Evolutionary conservation across 2,329 filamentous ascomycete genomes (phyloP), one percentile per base, ranked within the genome.

Genomic region (Aspergillus unguis): DNA sequence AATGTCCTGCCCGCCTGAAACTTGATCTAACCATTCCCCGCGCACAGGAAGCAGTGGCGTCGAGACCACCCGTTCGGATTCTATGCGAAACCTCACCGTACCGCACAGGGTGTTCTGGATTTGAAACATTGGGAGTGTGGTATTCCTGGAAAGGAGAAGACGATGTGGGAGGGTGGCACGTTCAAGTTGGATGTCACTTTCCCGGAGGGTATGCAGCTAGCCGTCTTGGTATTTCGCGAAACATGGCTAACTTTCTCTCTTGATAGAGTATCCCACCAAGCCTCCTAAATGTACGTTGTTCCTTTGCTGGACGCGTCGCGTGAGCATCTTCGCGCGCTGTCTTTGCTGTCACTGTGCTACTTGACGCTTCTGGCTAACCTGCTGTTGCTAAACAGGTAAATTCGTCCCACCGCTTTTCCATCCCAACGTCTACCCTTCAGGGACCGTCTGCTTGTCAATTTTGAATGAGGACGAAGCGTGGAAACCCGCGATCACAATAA

Each of bases 401-500:
- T 99, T 99, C 68, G 84, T 87, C 0, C 94, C 94, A 9, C 92
- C 94, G 25, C 84, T 99, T 37, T 99, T 99, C 77, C 94, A 99
- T 68, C 94, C 94, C 0, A 99, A 99, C 71, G 94, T 99, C 62
- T 99, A 99, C 71, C 94, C 94, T 0, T 97, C 92, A 0, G 95
- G 94, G 61, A 99, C 94, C 44, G 94, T 99, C 57, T 99, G 94
- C 69, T 82, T 99, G 25, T 96, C 90, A 28, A 99, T 99, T 61
- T 77, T 99, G 60, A 99, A 97, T 75, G 95, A 99, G 72, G 94
- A 99, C 65, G 94, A 99, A 71, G 92, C 89, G 5, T 99, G 95
- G 94, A 95, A 95, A 73, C 95, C 94, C 1, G 92, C 94, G 5
- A 99, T 99, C 66, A 99, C 94, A 0, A 90, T 99, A 71, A 97